phyloP scores from a whole-genome alignment of 345 rosid species.

The Populus pruinosa region DNA sequence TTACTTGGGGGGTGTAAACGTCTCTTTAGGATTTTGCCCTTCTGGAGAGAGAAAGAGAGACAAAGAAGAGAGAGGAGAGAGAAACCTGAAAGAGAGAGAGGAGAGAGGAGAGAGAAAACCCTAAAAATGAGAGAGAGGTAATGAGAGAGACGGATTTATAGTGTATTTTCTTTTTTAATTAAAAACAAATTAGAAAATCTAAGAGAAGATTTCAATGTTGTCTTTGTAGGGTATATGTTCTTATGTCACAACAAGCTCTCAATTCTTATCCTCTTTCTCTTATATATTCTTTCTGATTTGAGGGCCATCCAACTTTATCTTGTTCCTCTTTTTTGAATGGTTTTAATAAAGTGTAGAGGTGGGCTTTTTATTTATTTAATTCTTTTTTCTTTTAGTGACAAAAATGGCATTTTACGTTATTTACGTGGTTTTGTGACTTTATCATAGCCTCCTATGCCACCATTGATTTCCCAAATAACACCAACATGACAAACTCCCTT shows the following conservation, averaged over 20 bases:
- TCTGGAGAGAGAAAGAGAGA: conserved; percentile 69
- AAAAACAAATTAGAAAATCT: neutral
- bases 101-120: conserved; percentile 12
- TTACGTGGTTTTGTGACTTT: neutral
- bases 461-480: neutral
- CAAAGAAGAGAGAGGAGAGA: conserved; percentile 44
- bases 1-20: conserved; percentile 82
- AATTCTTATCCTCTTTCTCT: conserved; percentile 16
- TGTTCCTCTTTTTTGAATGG: neutral
- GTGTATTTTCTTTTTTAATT: neutral
- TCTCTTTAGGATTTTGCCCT: conserved; percentile 77
- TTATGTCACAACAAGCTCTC: conserved; percentile 13
- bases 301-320: neutral
- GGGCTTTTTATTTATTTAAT: neutral
- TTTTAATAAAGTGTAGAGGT: neutral
- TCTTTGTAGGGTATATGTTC: conserved; percentile 4
- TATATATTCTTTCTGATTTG: conserved; percentile 1
- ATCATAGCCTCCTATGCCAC: neutral
- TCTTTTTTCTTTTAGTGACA: neutral
- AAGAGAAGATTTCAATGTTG: neutral
- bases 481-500: too few relatives aligned
- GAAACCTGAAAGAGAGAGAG: conserved; percentile 30
- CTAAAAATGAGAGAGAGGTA: conserved; percentile 20
- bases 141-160: conserved; percentile 32
- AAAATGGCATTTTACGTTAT: neutral